phyloP scores from a whole-genome alignment of 2,329 filamentous ascomycete genomes.

The Talaromyces sp. region DNA sequence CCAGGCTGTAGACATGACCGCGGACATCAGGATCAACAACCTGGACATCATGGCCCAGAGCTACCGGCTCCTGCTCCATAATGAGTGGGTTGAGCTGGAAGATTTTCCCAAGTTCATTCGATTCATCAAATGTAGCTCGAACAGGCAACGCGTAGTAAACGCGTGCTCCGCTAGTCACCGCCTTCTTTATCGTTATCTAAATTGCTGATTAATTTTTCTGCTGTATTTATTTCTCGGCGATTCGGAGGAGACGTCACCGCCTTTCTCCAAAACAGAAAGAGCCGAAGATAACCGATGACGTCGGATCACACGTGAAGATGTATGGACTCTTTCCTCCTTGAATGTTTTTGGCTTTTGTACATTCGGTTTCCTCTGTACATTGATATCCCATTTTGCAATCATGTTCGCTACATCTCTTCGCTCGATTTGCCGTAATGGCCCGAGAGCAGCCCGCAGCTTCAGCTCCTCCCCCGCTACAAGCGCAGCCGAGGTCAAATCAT shows the following conservation, averaged over 20 bases:
- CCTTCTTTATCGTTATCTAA: no score
- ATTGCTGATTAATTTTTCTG: no score
- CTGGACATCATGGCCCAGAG: constrained; percentile 49
- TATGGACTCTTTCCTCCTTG: constrained; percentile 11
- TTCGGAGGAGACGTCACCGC: constrained; percentile 20
- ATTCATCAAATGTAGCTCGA: constrained; percentile 18
- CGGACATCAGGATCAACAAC: constrained; percentile 89
- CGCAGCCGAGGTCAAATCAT: constrained; percentile 74
- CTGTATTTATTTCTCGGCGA: constrained; percentile 14
- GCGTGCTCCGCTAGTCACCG: constrained; percentile 15
- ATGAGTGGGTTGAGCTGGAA: constrained; percentile 20
- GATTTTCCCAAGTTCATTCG: neutral
- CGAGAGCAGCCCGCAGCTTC: constrained; percentile 60
- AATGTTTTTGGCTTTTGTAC: neutral
- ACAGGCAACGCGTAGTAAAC: constrained; percentile 25
- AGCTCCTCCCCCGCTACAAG: constrained; percentile 67
- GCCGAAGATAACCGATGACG: constrained; percentile 32
- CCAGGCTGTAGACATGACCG: constrained; percentile 89
- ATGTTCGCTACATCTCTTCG: constrained; percentile 44
- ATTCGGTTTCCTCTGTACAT: neutral
- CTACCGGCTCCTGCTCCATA: constrained; percentile 47
- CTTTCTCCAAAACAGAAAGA: neutral
- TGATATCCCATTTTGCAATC: neutral
- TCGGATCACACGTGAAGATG: constrained; percentile 26
- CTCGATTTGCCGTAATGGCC: constrained; percentile 33